Evolutionary conservation across 768 basidiomycete species (phyloP).

Genomic region (Phanerodontia chrysosporium): DNA sequence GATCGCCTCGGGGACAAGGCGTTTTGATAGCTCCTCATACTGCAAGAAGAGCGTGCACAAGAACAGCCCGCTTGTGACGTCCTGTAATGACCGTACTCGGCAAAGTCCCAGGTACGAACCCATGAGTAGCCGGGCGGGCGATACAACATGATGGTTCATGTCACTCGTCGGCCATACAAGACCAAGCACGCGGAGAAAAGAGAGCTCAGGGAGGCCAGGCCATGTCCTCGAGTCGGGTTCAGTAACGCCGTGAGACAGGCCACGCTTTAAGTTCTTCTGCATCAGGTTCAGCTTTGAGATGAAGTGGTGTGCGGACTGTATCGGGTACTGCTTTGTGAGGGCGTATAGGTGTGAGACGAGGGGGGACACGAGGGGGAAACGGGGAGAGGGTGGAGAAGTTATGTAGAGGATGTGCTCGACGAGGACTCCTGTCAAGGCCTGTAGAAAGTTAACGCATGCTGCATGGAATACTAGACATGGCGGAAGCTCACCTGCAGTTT

Average conservation of each 20-base stretch:
- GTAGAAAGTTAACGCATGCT: background rate
- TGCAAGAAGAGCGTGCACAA: constrained; percentile 80
- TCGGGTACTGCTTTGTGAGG: constrained; percentile 77
- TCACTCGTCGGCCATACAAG: constrained; percentile 92
- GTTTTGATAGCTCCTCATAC: constrained; percentile 81
- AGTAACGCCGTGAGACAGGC: constrained; percentile 66
- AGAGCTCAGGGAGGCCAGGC: constrained; percentile 82
- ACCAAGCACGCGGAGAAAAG: constrained; percentile 76
- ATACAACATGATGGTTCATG: constrained; percentile 83
- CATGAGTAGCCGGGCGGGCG: constrained; percentile 83
- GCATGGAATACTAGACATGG: background rate
- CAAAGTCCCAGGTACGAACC: constrained; percentile 86
- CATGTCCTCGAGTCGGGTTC: constrained; percentile 71
- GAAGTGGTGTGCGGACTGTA: constrained; percentile 73
- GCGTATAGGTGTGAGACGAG: constrained; percentile 77
- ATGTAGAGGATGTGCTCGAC: constrained; percentile 86
- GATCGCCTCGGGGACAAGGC: constrained; percentile 83
- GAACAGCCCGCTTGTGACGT: constrained; percentile 85
- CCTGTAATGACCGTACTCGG: constrained; percentile 68
- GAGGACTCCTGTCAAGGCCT: constrained; percentile 74
- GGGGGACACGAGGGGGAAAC: constrained; percentile 53
- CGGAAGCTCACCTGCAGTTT: constrained; percentile 74
- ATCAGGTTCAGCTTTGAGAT: constrained; percentile 80
- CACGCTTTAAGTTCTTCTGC: constrained; percentile 90
- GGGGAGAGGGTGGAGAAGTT: constrained; percentile 58